Base-by-base conservation (phyloP, 176 grass and related monocot species). In the Microstegium vimineum region DNA sequence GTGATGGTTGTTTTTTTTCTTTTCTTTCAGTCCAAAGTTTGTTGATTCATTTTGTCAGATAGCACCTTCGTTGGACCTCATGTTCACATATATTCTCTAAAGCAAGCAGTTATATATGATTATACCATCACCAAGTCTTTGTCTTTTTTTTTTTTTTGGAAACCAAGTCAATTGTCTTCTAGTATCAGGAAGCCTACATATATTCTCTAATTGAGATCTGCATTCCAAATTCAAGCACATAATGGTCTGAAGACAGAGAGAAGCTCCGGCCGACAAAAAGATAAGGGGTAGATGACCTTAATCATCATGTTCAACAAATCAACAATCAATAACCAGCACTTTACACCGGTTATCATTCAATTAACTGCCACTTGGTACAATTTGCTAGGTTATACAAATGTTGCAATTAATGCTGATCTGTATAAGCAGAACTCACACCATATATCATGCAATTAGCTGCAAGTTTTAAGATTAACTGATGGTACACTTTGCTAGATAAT, bases 1-100 rank as follows among this genome's bases (percentile, higher is more conserved):
- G 73, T 77, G 37, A 79, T 84, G 47, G 6, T 31, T 59, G n/a
- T 85, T 86, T n/a, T 47, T 36, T 54, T n/a, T 2, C 5, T n/a
- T 27, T 28, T 62, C n/a, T n/a, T 23, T 22, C 59, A 82, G 73
- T 74, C 85, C 11, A 61, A 82, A 82, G 56, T 62, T 81, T 78
- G 67, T 79, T 62, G 57, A 90, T 86, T 86, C 83, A 36, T 90
- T 90, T 83, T 86, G 73, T 73, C 79, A 90, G 73, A 90, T 86
- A 73, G 43, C 14, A 71, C 64, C 15, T 57, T 71, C 67, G 83
- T 14, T 90, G 81, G 45, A 78, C 66, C 30, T 86, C 46, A 82
- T 64, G 56, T 33, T 73, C 65, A 82, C 57, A 89, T 66, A 84
- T 68, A 82, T 78, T 74, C 74, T 60, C 78, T 47, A 76, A 87